Evolutionary conservation across 192 early-diverging fungal species (phyloP).

Genomic region (Coemansia sp.): DNA sequence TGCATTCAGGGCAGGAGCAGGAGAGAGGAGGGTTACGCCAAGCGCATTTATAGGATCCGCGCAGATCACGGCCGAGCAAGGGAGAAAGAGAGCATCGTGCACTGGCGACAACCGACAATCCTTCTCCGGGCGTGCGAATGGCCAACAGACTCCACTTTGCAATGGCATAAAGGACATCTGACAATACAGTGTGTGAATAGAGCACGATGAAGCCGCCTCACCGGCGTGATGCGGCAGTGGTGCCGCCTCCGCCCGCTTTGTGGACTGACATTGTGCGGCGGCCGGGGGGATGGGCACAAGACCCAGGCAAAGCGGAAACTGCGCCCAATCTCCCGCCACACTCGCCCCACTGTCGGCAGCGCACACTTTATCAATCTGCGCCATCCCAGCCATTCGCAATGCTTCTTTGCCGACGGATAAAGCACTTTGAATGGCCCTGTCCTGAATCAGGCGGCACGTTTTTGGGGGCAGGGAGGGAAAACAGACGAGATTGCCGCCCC

Average conservation of each 20-base stretch:
- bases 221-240: not conserved
- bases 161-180: not conserved
- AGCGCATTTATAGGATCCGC: not conserved
- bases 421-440: not conserved
- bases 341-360: too few relatives aligned
- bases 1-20: not conserved
- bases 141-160: not conserved
- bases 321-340: too few relatives aligned
- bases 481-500: too few relatives aligned
- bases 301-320: not conserved
- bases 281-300: not conserved
- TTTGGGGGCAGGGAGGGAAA: not conserved
- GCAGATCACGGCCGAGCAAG: not conserved
- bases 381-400: slow-evolving; percentile 12
- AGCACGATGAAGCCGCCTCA: not conserved
- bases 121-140: not conserved
- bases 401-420: slow-evolving; percentile 6
- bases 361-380: not conserved
- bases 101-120: not conserved
- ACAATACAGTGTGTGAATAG: not conserved
- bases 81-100: not conserved
- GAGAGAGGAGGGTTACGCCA: not conserved
- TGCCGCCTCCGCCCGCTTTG: not conserved
- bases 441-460: too few relatives aligned
- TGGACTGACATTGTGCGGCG: not conserved